Base-by-base conservation (phyloP, 352 stramenopile genomes). In the Pythium dissotocum region DNA sequence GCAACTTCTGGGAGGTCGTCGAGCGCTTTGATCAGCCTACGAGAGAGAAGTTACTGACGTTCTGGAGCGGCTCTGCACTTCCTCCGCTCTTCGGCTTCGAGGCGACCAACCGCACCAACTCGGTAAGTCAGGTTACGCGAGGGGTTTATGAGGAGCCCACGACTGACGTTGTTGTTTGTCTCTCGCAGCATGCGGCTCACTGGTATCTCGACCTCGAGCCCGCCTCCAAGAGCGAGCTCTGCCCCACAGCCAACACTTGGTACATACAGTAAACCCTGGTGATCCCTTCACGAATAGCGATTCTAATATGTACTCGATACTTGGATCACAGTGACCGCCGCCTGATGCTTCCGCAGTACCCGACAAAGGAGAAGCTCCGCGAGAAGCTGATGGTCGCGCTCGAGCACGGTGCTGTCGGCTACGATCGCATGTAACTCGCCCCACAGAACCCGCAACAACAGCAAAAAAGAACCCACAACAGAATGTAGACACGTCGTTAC, bases 71-170 rank as follows among this genome's bases (percentile, higher is more conserved):
- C 2, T 92, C 83, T 7, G 71, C 82, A 0, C 60, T 81, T 58
- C 83, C 86, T 38, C 86, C 86, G 3, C 73, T 92, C 7, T 94
- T 94, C 64, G 86, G 86, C 13, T 94, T 91, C 57, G 79, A 86
- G 36, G 78, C 76, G 0, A 82, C 68, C 18, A 76, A 81, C 61
- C 80, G 79, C 24, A 81, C 75, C 18, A 80, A 87, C 65, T 82
- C 82, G 73, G 84, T 90, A 74, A 46, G 82, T 57, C 10, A 13
- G 61, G 16, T 2, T 32, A 14, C 14, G 18, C 33, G 33, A 38
- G 33, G 33, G 5, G 5, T 9, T 9, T 38, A 9, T 7, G 16
- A 32, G 21, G n/a, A 52, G n/a, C 4, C 4, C 4, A 4, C 65
- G 14, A 58, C 56, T 57, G 10, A 58, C 18, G 14, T 13, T 59